Conservation (phyloP, 495 filamentous ascomycete species). For the Thozetella sp. region DNA sequence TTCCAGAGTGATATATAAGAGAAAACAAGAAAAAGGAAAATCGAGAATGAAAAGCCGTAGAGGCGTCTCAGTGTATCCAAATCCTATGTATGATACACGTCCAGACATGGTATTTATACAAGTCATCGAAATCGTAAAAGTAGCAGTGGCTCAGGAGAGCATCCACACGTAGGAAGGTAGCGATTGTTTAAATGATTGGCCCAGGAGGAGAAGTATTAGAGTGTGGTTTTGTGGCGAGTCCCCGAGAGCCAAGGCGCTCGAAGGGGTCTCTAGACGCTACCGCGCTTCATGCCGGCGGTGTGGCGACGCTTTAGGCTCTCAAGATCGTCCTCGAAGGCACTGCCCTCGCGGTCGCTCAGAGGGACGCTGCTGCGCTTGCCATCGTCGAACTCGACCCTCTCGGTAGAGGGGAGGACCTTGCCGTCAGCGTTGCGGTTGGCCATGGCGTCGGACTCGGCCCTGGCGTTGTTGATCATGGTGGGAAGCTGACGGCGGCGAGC, state of each 20-base stretch:
- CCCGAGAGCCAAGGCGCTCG: background rate
- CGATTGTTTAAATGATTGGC: background rate
- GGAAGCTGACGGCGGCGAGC: slow-evolving; percentile 81
- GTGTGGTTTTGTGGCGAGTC: background rate
- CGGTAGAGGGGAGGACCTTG: slow-evolving; percentile 18
- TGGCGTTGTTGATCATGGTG: slow-evolving; percentile 55
- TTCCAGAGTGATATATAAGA: too few relatives aligned
- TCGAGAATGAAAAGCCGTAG: background rate
- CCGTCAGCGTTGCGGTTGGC: slow-evolving; percentile 15
- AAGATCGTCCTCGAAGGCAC: slow-evolving; percentile 29
- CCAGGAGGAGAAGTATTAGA: background rate
- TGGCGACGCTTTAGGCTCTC: slow-evolving; percentile 17
- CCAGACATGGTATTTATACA: background rate
- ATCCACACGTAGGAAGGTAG: background rate
- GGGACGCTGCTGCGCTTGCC: slow-evolving; percentile 16
- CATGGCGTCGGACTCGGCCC: slow-evolving; percentile 38
- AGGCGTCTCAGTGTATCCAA: background rate
- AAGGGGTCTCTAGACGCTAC: slow-evolving; percentile 12
- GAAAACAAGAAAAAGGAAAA: background rate
- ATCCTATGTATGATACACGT: background rate
- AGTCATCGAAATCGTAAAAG: background rate
- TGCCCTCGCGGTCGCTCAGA: slow-evolving; percentile 39
- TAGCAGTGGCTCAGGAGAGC: background rate
- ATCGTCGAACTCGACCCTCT: slow-evolving; percentile 25
- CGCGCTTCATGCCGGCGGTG: slow-evolving; percentile 16